Percentiles rank a stretch among this genome's conserved stretches.
Evolutionary conservation across 257 asterid genomes (phyloP).

Genomic region (Oldenlandia corymbosa): DNA sequence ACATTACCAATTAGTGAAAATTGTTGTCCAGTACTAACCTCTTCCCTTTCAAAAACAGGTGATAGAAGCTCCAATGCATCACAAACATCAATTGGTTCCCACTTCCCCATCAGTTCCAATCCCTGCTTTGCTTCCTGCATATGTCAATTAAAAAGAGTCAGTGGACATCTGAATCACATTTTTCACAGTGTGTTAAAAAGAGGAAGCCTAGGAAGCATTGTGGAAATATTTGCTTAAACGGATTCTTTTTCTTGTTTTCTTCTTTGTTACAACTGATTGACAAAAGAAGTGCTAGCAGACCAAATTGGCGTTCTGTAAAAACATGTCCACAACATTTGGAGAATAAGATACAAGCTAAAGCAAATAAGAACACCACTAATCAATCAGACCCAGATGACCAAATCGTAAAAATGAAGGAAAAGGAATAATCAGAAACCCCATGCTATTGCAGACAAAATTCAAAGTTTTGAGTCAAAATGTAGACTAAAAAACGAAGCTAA

Average conservation of each 20-base stretch:
- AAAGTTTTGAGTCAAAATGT: neutral
- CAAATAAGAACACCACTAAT: neutral
- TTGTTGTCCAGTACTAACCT: conserved; percentile 43
- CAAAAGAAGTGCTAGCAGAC: neutral
- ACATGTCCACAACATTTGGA: neutral
- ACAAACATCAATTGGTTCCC: conserved; percentile 93
- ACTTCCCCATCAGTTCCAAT: conserved; percentile 86
- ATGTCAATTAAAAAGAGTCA: neutral
- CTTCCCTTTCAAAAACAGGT: conserved; percentile 97
- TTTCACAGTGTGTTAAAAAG: neutral
- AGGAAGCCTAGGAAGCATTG: neutral
- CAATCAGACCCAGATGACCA: neutral
- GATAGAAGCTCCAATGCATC: conserved; percentile 98
- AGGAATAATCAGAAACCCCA: neutral
- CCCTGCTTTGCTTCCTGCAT: conserved; percentile 97
- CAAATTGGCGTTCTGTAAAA: neutral
- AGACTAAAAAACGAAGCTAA: neutral
- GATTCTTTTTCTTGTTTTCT: neutral
- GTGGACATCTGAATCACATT: neutral
- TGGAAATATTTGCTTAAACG: neutral
- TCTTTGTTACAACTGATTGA: neutral
- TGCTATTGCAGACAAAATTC: neutral
- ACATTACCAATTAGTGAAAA: conserved; percentile 13
- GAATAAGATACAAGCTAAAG: neutral
- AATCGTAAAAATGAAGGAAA: neutral